Conservation (phyloP, 495 filamentous ascomycete genomes). For the Aspergillus homomorphus region DNA sequence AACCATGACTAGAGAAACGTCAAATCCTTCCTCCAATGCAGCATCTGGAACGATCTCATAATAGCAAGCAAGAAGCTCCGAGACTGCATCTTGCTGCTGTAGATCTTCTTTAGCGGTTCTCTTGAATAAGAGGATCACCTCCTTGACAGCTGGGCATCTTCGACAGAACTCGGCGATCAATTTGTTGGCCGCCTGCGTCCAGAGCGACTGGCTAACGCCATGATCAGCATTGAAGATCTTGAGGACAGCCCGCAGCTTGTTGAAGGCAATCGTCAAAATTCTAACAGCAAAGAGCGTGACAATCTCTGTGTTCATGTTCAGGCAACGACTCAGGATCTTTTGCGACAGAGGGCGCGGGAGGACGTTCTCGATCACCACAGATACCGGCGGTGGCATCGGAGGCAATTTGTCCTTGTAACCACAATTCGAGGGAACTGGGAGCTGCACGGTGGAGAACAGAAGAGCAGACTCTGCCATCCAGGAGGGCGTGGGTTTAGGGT, state of each 20-base stretch:
- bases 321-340: slow-evolving; percentile 70
- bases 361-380: slow-evolving; percentile 76
- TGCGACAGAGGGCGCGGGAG: slow-evolving; percentile 79
- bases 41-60: slow-evolving; percentile 78
- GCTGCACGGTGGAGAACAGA: slow-evolving; percentile 70
- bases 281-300: slow-evolving; percentile 80
- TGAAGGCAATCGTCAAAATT: slow-evolving; percentile 70
- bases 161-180: slow-evolving; percentile 72
- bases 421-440: slow-evolving; percentile 69
- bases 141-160: slow-evolving; percentile 73
- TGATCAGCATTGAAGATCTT: slow-evolving; percentile 40
- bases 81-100: slow-evolving; percentile 73
- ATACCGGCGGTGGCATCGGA: slow-evolving; percentile 66
- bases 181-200: slow-evolving; percentile 62
- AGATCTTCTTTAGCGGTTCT: slow-evolving; percentile 62
- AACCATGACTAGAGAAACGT: slow-evolving; percentile 73
- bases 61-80: slow-evolving; percentile 70
- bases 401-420: slow-evolving; percentile 55
- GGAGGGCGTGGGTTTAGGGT: slow-evolving; percentile 84
- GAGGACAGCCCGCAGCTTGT: slow-evolving; percentile 64
- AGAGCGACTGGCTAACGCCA: slow-evolving; percentile 46
- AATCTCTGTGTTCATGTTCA: slow-evolving; percentile 70
- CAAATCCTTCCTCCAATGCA: slow-evolving; percentile 78
- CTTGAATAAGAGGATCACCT: slow-evolving; percentile 66
- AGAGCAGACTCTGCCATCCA: slow-evolving; percentile 94